phyloP scores from a whole-genome alignment of 78 protist species.

The Guillardia theta region DNA sequence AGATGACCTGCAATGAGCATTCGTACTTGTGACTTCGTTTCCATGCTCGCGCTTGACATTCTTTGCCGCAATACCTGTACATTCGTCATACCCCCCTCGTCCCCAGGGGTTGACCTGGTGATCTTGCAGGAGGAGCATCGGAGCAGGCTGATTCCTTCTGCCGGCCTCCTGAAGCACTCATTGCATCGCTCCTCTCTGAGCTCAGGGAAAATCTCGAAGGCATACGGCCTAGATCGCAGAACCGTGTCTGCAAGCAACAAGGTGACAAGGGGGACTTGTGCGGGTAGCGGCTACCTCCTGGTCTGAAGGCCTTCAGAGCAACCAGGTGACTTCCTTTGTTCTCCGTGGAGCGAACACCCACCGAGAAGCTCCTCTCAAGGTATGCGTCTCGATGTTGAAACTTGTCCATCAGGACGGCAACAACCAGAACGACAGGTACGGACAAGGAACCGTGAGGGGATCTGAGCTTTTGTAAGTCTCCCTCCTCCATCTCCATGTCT shows the following conservation, averaged over 20 bases:
- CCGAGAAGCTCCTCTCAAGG: too few species aligned
- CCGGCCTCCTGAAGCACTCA: not conserved
- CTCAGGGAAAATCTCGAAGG: not conserved
- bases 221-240: not conserved
- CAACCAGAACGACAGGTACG: too few species aligned
- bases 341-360: too few species aligned
- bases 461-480: too few species aligned
- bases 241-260: not conserved
- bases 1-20: not conserved
- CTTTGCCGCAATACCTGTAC: not conserved
- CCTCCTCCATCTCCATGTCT: too few species aligned
- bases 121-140: not conserved
- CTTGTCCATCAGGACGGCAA: too few species aligned
- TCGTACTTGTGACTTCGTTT: not conserved
- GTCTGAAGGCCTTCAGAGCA: too few species aligned
- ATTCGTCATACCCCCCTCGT: not conserved
- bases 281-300: too few species aligned
- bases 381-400: too few species aligned
- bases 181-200: not conserved
- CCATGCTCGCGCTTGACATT: not conserved
- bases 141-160: not conserved
- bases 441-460: too few species aligned
- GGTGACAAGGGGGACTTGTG: too few species aligned
- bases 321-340: too few species aligned
- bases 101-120: not conserved